Evolutionary conservation across 495 filamentous ascomycete species (phyloP).

Genomic region (Talaromyces stipitatus): DNA sequence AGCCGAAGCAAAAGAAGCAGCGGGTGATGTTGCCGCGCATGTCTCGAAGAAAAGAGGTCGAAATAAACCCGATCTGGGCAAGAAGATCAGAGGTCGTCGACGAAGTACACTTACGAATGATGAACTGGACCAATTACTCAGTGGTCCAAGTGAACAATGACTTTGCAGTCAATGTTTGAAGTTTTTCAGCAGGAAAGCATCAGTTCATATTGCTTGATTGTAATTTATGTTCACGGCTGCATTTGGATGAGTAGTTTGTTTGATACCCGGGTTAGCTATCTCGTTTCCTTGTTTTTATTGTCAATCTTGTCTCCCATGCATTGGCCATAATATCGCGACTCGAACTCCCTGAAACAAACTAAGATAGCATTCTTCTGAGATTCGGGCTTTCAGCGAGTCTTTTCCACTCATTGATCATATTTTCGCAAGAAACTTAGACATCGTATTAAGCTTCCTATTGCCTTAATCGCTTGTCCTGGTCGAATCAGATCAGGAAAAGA

Average conservation of each 20-base stretch:
- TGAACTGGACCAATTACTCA: constrained; percentile 60
- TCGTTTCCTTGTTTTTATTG: neutral
- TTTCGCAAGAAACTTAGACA: too few species aligned
- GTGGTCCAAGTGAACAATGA: constrained; percentile 19
- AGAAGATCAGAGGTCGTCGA: constrained; percentile 43
- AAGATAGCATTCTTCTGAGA: too few species aligned
- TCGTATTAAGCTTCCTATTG: too few species aligned
- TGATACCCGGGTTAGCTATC: constrained; percentile 1
- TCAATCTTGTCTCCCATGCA: neutral
- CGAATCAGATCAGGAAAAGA: too few species aligned
- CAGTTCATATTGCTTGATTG: neutral
- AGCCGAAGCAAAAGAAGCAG: constrained; percentile 36
- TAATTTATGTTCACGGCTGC: neutral
- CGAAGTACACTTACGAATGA: constrained; percentile 66
- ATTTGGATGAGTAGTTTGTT: constrained; percentile 2
- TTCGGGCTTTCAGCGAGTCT: too few species aligned
- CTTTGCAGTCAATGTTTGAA: neutral
- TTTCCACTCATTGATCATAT: too few species aligned
- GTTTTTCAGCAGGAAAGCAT: neutral
- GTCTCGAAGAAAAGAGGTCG: constrained; percentile 39
- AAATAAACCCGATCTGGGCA: constrained; percentile 28
- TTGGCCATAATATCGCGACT: too few species aligned
- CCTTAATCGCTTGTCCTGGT: too few species aligned
- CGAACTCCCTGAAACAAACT: too few species aligned
- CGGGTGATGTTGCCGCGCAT: constrained; percentile 24